These are phyloP conservation scores for Chlorencoelia australis DNA, from an alignment of 2,329 filamentous ascomycete species.

Conservation along the genomic window DNA sequence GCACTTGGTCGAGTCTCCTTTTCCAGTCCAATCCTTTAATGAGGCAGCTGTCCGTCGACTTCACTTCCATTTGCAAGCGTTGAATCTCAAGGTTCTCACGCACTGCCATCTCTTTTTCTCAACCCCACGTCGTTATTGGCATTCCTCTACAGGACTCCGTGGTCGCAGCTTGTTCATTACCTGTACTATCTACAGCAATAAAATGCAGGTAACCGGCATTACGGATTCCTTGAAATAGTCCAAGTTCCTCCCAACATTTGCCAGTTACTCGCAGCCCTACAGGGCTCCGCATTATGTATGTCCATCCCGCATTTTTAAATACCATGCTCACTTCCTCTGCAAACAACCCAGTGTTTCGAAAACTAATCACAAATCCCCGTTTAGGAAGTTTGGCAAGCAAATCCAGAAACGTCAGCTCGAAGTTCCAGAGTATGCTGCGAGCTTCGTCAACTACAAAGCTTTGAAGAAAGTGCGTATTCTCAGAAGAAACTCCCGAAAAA, in stretches of 20 bases:
- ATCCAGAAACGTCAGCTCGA: conserved; percentile 99
- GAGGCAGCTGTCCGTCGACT: no score
- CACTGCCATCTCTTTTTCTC: no score
- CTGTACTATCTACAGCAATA: conserved; percentile 9
- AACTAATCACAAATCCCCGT: conserved; percentile 8
- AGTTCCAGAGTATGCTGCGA: conserved; percentile 97
- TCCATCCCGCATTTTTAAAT: conserved; percentile 6
- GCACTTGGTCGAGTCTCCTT: no score
- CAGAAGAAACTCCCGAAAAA: conserved; percentile 1
- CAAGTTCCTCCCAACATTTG: conserved; percentile 6
- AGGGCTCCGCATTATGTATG: conserved; percentile 26
- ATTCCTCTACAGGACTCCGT: background rate
- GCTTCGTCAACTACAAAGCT: conserved; percentile 98
- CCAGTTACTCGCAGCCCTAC: conserved; percentile 15
- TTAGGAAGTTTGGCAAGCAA: conserved; percentile 99
- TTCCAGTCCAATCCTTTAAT: no score
- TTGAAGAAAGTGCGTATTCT: conserved; percentile 74
- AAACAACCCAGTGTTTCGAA: conserved; percentile 1
- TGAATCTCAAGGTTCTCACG: no score
- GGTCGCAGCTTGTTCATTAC: conserved; percentile 1
- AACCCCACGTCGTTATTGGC: conserved; percentile 1
- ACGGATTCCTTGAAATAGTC: conserved; percentile 9
- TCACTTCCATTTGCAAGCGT: no score
- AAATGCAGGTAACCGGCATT: conserved; percentile 13
- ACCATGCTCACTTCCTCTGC: background rate